phyloP scores from a whole-genome alignment of 75 land plant genomes.

The Selaginella moellendorffii region DNA sequence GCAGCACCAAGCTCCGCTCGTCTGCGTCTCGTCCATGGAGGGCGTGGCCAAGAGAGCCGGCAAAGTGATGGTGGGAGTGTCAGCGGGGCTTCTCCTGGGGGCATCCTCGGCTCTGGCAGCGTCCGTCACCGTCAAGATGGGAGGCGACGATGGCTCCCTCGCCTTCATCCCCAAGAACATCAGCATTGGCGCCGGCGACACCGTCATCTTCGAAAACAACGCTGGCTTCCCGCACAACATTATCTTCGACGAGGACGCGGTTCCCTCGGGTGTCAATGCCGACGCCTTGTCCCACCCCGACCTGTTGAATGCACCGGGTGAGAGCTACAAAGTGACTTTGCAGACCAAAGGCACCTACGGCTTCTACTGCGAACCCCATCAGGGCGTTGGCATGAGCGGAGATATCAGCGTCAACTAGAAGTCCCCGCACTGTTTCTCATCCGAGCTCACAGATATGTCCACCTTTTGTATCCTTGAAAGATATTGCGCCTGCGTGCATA shows the following conservation, averaged over 20 bases:
- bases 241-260: constrained; percentile 68
- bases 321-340: constrained; percentile 41
- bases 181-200: constrained; percentile 43
- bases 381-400: constrained; percentile 77
- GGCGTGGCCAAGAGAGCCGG: not conserved
- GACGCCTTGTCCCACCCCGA: constrained; percentile 51
- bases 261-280: constrained; percentile 58
- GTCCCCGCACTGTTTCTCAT: too few species aligned
- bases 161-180: constrained; percentile 41
- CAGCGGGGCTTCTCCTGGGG: not conserved
- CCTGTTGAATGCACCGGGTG: constrained; percentile 57
- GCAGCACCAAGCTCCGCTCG: not conserved
- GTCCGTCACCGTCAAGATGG: constrained; percentile 51
- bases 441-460: too few species aligned
- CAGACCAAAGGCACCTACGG: constrained; percentile 51
- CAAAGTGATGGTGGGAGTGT: not conserved
- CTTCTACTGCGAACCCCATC: constrained; percentile 82
- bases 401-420: constrained; percentile 49
- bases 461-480: too few species aligned
- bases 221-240: constrained; percentile 92
- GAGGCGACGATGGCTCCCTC: constrained; percentile 44
- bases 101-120: constrained; percentile 18
- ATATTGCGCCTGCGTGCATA: too few species aligned
- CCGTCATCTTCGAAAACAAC: constrained; percentile 69
- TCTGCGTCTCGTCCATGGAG: not conserved